Evolutionary conservation across 331 rosid species (phyloP), one percentile per base, ranked within the genome.

Genomic region (Prunus yedoensis): DNA sequence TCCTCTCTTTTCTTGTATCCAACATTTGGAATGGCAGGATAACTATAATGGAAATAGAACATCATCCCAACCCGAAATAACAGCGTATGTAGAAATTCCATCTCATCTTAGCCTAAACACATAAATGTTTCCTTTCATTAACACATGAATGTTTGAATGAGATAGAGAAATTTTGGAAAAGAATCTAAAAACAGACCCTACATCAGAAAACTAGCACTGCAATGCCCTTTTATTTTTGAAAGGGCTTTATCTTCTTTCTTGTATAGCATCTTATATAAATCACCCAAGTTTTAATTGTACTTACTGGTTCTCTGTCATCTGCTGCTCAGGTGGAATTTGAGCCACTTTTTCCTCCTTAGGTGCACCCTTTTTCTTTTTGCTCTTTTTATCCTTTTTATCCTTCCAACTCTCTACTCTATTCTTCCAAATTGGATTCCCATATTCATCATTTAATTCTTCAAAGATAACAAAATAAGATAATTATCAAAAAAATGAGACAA

Each of bases 351-450:
- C 89, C 50, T 79, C 73, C 86, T 89, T 89, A 18, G 89, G 70
- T 3, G 80, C 75, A 74, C 71, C 67, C 77, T 89, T 89, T 73
- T 95, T 95, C 96, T 94, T 91, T 84, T 94, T 95, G 45, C 59
- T 90, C 88, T 92, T 95, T 75, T 87, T 91, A 52, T 92, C 99
- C 88, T 92, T 92, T 74, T 89, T 91, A 52, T 92, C 99, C 88
- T 92, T 92, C 99, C 99, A 95, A 77, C 98, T 95, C 71, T 95
- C 97, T 54, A 95, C 97, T 86, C 99, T 89, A 70, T 89, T 92
- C 88, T 95, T 95, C 99, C 99, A 95, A 28, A 95, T 95, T 54
- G 99, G 99, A 86, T 95, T 95, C 82, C 98, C 99, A 49, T 21
- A 88, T 73, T 92, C 98, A 70, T 92, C 97, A 59, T 89, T 91